Evolutionary conservation across 2,329 filamentous ascomycete species (phyloP), one percentile per base, ranked within the genome.

Genomic region (Trichoderma citrinoviride): DNA sequence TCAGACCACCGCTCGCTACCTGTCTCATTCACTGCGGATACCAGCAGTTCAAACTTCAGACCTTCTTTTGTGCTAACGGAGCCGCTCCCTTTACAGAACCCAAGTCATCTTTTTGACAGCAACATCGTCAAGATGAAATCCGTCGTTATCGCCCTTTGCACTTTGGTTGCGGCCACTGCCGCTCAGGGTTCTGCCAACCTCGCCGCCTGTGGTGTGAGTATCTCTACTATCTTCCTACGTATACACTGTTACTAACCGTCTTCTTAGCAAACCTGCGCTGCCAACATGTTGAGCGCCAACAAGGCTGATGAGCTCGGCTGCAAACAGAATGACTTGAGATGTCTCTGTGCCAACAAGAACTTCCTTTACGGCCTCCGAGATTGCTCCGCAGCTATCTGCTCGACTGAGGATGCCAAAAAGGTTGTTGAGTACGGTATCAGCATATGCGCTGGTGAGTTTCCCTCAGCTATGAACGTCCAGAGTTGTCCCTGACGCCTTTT

Each of bases 191-290:
- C 76, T 53, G 61, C 73, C 65, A 73, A 75, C 63, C 80, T 86
- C 57, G 79, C 83, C 40, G 65, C 72, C 19, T 87, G 85, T 70
- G 83, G 80, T 74, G 85, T 87, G 82, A 80, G 84, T 79, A 17
- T 10, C 56, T 7, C 27, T 43, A 23, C 19, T 2, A 10, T 21
- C 8, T 40, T 17, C n/a, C 27, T 23, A n/a, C n/a, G 29, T 12
- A 15, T 29, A 41, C n/a, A 37, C 23, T 49, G 60, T 52, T 29
- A 12, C 68, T 73, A 33, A 71, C 61, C 23, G 10, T 17, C 55
- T 33, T 65, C n/a, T 46, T 64, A 86, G 83, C 76, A 74, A 71
- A 75, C 71, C 46, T 87, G 84, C 69, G 76, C 80, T 68, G 74
- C 71, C 71, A 82, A 83, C 77, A 85, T 87, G 83, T 68, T 81